phyloP scores from a whole-genome alignment of 345 rosid species.

The Arabidopsis thaliana region DNA sequence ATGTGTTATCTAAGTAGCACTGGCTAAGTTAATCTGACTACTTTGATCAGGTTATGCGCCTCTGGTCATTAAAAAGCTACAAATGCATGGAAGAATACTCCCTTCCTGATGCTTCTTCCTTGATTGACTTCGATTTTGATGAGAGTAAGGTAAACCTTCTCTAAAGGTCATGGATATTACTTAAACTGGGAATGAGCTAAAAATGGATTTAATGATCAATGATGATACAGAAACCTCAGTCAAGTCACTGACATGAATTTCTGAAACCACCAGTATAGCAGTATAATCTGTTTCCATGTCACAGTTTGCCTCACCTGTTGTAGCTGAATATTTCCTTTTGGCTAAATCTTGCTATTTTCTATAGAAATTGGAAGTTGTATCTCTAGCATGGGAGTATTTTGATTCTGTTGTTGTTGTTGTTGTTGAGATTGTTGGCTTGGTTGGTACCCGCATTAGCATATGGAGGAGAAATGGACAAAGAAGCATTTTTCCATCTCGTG shows the following conservation, averaged over 20 bases:
- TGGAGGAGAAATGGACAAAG: constrained; percentile 84
- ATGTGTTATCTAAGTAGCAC: not conserved
- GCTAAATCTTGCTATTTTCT: not conserved
- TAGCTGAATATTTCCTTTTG: constrained; percentile 4
- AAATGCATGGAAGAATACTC: constrained; percentile 76
- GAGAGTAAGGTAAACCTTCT: constrained; percentile 80
- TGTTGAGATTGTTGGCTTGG: constrained; percentile 78
- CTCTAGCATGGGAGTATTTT: not conserved
- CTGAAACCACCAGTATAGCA: not conserved
- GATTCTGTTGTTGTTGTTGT: not conserved
- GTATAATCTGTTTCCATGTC: constrained; percentile 8
- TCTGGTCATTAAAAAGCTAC: constrained; percentile 78
- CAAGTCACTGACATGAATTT: not conserved
- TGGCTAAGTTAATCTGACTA: constrained; percentile 14
- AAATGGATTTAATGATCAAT: not conserved
- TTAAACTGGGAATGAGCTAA: not conserved
- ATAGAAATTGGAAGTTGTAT: not conserved
- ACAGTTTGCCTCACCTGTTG: not conserved
- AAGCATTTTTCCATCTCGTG: constrained; percentile 74
- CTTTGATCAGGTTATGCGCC: constrained; percentile 75
- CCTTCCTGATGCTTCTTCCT: constrained; percentile 56
- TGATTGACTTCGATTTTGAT: constrained; percentile 91
- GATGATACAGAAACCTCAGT: not conserved
- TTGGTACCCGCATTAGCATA: constrained; percentile 78
- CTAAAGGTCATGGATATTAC: not conserved